Conservation (phyloP, 2,329 filamentous ascomycete genomes). For the Pseudogymnoascus sp. region DNA sequence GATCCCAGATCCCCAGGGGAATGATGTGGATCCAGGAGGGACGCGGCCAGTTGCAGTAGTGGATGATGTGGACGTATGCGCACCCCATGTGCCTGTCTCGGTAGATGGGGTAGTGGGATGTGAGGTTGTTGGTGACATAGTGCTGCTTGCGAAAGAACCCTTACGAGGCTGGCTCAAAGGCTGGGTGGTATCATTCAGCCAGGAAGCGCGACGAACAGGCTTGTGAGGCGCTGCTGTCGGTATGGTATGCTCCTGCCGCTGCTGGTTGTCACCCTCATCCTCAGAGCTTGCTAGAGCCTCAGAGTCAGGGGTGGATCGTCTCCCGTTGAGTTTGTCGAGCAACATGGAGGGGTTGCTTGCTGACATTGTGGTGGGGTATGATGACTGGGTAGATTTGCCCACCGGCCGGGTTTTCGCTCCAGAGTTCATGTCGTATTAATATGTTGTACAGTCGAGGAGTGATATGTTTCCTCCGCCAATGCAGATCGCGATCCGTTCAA, state of each 20-base stretch:
- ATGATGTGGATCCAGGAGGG: constrained; percentile 37
- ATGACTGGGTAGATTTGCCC: constrained; percentile 40
- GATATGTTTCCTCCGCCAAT: not conserved
- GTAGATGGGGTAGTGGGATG: constrained; percentile 71
- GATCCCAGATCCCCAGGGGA: constrained; percentile 71
- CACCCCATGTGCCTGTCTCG: constrained; percentile 52
- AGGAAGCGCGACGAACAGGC: constrained; percentile 66
- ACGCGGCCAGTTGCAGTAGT: constrained; percentile 35
- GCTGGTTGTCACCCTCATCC: constrained; percentile 68
- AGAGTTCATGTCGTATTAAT: constrained; percentile 10
- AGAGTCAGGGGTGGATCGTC: constrained; percentile 85
- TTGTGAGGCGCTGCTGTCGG: constrained; percentile 44
- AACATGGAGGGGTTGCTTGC: constrained; percentile 56
- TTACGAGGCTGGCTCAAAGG: constrained; percentile 58
- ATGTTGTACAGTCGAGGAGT: constrained; percentile 5
- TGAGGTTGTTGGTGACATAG: constrained; percentile 71
- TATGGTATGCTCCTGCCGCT: constrained; percentile 41
- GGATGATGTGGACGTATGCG: constrained; percentile 40
- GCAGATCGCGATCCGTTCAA: not conserved
- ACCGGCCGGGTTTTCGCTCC: constrained; percentile 32
- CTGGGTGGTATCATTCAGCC: constrained; percentile 71
- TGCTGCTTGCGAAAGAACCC: constrained; percentile 64
- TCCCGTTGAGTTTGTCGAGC: constrained; percentile 66
- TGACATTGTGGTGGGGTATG: constrained; percentile 35
- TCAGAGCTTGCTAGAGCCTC: constrained; percentile 91